phyloP scores from a whole-genome alignment of 495 filamentous ascomycete species.

The Neurospora africana region DNA sequence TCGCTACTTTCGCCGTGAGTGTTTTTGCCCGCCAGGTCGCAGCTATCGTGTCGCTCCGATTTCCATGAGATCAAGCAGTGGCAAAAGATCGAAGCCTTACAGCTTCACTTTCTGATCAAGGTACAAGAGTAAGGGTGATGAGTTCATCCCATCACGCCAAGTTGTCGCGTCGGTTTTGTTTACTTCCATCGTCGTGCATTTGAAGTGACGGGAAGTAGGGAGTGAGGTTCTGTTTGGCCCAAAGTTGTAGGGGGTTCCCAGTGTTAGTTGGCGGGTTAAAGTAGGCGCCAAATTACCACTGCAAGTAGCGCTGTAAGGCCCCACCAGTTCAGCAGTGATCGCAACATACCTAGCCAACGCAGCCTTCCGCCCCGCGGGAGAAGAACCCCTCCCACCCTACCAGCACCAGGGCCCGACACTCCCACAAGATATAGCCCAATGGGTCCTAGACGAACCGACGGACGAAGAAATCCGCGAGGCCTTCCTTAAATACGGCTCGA shows the following conservation, averaged over 20 bases:
- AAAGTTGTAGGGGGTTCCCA: background rate
- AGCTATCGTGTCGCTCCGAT: background rate
- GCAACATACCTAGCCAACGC: too few relatives aligned
- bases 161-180: background rate
- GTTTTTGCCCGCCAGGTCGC: background rate
- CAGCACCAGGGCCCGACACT: too few relatives aligned
- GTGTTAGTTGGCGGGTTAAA: background rate
- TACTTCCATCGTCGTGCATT: background rate
- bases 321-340: background rate
- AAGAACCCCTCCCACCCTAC: too few relatives aligned
- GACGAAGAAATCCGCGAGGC: too few relatives aligned
- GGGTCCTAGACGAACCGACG: too few relatives aligned
- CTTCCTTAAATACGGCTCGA: too few relatives aligned
- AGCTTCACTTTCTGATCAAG: background rate
- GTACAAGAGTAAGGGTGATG: background rate
- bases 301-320: background rate
- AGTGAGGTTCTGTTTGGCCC: background rate
- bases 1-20: slow-evolving; percentile 5
- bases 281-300: background rate
- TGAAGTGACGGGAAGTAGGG: background rate
- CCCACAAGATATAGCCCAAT: too few relatives aligned
- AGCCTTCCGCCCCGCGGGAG: too few relatives aligned
- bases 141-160: background rate
- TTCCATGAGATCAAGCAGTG: background rate
- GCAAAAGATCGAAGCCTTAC: background rate